Evolutionary conservation across 352 stramenopile genomes (phyloP).

Genomic region (Lagenidium sp.): DNA sequence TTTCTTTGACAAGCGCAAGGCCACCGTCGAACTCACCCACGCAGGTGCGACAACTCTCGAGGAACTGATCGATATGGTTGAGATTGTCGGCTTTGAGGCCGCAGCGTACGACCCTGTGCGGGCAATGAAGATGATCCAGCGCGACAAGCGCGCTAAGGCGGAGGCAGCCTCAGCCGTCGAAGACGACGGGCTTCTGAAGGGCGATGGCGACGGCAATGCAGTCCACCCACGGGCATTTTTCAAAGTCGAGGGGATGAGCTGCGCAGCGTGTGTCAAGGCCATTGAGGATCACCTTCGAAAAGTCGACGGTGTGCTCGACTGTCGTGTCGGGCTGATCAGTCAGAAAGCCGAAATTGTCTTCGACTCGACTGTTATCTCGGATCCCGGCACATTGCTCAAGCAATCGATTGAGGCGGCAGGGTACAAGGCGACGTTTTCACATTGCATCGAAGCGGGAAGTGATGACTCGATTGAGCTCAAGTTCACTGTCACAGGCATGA

Average conservation of each 20-base stretch:
- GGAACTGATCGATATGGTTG: conserved; percentile 67
- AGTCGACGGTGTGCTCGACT: conserved; percentile 55
- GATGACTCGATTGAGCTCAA: conserved; percentile 76
- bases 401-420: conserved; percentile 67
- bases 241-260: conserved; percentile 82
- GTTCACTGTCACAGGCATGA: conserved; percentile 70
- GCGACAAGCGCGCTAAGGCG: conserved; percentile 26
- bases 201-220: conserved; percentile 23
- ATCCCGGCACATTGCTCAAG: conserved; percentile 33
- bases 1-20: conserved; percentile 60
- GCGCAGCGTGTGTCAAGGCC: conserved; percentile 78
- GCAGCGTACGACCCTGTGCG: conserved; percentile 43
- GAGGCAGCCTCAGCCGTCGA: conserved; percentile 14
- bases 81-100: conserved; percentile 62
- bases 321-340: conserved; percentile 75
- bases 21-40: conserved; percentile 39
- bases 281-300: conserved; percentile 76
- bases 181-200: conserved; percentile 21
- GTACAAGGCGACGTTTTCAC: conserved; percentile 71
- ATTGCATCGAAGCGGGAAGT: conserved; percentile 63
- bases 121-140: conserved; percentile 38
- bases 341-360: conserved; percentile 83
- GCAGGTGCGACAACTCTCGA: conserved; percentile 40
- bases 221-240: conserved; percentile 69
- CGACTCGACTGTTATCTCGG: conserved; percentile 52